Evolutionary conservation across 768 basidiomycete genomes (phyloP).

Genomic region (Lactarius psammicola): DNA sequence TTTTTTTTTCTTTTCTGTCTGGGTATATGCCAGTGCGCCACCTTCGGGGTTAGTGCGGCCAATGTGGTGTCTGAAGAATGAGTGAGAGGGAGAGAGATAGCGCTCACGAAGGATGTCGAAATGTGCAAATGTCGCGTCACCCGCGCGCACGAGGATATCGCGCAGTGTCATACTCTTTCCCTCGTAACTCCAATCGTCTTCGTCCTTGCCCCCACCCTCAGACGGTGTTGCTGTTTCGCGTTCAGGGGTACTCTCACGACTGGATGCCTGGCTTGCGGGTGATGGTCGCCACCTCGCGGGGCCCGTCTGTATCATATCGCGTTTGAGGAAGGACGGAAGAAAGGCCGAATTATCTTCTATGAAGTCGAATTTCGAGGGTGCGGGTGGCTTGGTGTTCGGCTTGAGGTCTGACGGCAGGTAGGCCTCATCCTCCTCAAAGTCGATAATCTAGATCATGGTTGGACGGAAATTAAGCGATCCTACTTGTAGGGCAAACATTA

Average conservation of each 20-base stretch:
- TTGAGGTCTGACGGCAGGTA: constrained; percentile 25
- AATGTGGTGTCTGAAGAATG: neutral
- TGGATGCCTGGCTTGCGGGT: constrained; percentile 15
- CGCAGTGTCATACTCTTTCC: constrained; percentile 49
- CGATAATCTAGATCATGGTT: constrained; percentile 23
- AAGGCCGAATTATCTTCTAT: constrained; percentile 25
- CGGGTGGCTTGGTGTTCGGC: constrained; percentile 18
- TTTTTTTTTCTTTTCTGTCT: neutral
- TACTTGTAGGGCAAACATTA: constrained; percentile 1
- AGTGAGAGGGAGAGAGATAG: neutral
- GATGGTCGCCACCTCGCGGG: constrained; percentile 12
- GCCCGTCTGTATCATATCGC: constrained; percentile 21
- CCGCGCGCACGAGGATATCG: constrained; percentile 44
- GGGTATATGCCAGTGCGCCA: neutral
- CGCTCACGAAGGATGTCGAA: constrained; percentile 42
- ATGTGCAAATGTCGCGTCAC: constrained; percentile 36
- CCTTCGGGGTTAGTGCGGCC: constrained; percentile 14
- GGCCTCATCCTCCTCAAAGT: constrained; percentile 25
- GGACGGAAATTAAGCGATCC: constrained; percentile 24
- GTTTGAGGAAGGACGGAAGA: constrained; percentile 25
- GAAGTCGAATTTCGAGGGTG: constrained; percentile 22
- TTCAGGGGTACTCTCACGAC: constrained; percentile 27
- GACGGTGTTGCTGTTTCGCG: constrained; percentile 13
- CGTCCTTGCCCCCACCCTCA: constrained; percentile 24
- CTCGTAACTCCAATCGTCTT: constrained; percentile 39